Evolutionary conservation across 495 filamentous ascomycete species (phyloP).

Genomic region (Aspergillus sclerotiicarbonarius): DNA sequence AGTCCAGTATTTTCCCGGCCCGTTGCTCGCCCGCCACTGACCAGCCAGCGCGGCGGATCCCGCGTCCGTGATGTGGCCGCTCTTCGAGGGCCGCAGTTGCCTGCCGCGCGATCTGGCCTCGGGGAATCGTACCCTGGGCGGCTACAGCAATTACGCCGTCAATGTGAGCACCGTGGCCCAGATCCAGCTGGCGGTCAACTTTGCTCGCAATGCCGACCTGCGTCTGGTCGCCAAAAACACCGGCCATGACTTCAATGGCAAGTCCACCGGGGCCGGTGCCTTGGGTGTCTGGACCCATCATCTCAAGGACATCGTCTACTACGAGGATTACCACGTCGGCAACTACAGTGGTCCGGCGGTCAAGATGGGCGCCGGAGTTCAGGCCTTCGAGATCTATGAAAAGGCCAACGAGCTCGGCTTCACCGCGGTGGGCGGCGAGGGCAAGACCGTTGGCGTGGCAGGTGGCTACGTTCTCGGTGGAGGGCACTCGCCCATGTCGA

Average conservation of each 20-base stretch:
- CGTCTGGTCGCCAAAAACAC: slow-evolving; percentile 69
- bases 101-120: slow-evolving; percentile 22
- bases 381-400: slow-evolving; percentile 50
- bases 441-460: slow-evolving; percentile 38
- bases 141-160: slow-evolving; percentile 58
- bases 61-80: slow-evolving; percentile 45
- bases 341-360: slow-evolving; percentile 50
- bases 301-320: slow-evolving; percentile 46
- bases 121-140: slow-evolving; percentile 52
- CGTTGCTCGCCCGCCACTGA: neutral
- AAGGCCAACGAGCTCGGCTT: slow-evolving; percentile 45
- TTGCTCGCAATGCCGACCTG: slow-evolving; percentile 57
- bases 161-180: slow-evolving; percentile 56
- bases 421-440: slow-evolving; percentile 55
- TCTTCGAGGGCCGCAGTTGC: slow-evolving; percentile 41
- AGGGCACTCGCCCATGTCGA: slow-evolving; percentile 32
- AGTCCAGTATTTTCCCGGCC: neutral
- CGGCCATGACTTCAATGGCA: slow-evolving; percentile 64
- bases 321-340: slow-evolving; percentile 30
- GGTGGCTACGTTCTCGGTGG: slow-evolving; percentile 46
- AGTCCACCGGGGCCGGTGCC: slow-evolving; percentile 54
- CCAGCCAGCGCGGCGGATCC: slow-evolving; percentile 29
- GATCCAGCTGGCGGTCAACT: slow-evolving; percentile 58
- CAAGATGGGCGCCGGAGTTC: slow-evolving; percentile 57
- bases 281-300: slow-evolving; percentile 61